Evolutionary conservation across 805 yeast genomes (phyloP).

Genomic region (Yarrowia osloensis): DNA sequence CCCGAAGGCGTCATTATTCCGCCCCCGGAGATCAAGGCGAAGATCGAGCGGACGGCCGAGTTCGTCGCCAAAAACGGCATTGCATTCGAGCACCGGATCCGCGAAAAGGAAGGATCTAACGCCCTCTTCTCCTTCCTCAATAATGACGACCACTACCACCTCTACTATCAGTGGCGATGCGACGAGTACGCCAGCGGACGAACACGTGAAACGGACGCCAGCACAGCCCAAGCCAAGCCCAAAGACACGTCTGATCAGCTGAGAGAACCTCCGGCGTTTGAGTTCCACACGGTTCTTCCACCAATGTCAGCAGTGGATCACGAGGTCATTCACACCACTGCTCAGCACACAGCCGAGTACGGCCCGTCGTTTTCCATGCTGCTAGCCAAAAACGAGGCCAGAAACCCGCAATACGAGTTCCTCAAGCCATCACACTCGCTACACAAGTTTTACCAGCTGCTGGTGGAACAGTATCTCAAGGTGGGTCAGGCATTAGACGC

Average conservation of each 20-base stretch:
- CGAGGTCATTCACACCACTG: slow-evolving; percentile 70
- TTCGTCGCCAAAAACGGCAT: slow-evolving; percentile 72
- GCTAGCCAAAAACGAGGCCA: slow-evolving; percentile 42
- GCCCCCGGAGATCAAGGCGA: slow-evolving; percentile 55
- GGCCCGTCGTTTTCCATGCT: slow-evolving; percentile 51
- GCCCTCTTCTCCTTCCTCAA: slow-evolving; percentile 66
- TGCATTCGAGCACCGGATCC: slow-evolving; percentile 60
- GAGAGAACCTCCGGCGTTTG: slow-evolving; percentile 39
- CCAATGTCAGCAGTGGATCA: slow-evolving; percentile 63
- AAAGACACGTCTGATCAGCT: slow-evolving; percentile 28
- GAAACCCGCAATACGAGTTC: slow-evolving; percentile 66
- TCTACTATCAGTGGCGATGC: slow-evolving; percentile 57
- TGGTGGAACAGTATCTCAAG: slow-evolving; percentile 57
- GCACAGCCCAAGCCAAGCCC: not conserved
- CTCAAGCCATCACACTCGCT: slow-evolving; percentile 61
- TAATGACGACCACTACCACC: slow-evolving; percentile 55
- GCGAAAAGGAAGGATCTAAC: slow-evolving; percentile 49
- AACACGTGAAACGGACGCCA: not conserved
- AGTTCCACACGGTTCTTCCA: slow-evolving; percentile 42
- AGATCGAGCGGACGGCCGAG: slow-evolving; percentile 70
- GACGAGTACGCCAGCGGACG: slow-evolving; percentile 38
- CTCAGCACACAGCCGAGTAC: slow-evolving; percentile 64
- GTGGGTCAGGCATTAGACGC: slow-evolving; percentile 41
- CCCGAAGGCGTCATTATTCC: slow-evolving; percentile 51
- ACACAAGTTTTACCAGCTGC: slow-evolving; percentile 51